These are phyloP conservation scores for Globisporangium recalcitrans DNA, from an alignment of 352 stramenopile species.

Conservation along the genomic window DNA sequence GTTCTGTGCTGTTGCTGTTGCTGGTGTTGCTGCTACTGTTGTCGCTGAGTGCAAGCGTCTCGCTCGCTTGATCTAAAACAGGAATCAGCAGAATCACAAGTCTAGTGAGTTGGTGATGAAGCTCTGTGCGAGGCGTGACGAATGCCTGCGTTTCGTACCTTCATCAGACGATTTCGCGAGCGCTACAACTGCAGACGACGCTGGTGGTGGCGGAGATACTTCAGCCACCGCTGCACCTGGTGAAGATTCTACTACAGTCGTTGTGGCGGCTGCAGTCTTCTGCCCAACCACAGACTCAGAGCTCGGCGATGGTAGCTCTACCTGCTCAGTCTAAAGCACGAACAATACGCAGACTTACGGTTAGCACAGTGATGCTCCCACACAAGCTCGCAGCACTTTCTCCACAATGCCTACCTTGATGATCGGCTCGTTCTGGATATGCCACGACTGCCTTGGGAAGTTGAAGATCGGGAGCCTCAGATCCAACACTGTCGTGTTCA, in stretches of 20 bases:
- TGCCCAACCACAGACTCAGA: background rate
- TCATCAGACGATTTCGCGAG: background rate
- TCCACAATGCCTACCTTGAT: constrained; percentile 25
- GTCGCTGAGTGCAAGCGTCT: background rate
- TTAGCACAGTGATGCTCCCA: background rate
- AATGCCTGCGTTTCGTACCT: background rate
- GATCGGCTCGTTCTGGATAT: constrained; percentile 22
- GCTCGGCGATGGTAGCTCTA: background rate
- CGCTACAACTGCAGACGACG: background rate
- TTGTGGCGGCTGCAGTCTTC: background rate
- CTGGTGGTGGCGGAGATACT: background rate
- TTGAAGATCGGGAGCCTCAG: constrained; percentile 34
- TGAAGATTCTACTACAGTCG: background rate
- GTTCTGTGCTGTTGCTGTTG: background rate
- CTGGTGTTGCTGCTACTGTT: background rate
- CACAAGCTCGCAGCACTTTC: background rate
- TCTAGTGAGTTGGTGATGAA: background rate
- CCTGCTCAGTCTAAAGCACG: background rate
- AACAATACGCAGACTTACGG: background rate
- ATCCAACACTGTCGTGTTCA: constrained; percentile 27
- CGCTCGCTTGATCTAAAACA: background rate
- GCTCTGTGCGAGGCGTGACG: background rate
- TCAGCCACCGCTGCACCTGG: background rate
- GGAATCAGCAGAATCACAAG: background rate
- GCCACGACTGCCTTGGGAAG: constrained; percentile 31